Base-by-base conservation (phyloP, 2,329 filamentous ascomycete species). In the Pezicula carpinea region DNA sequence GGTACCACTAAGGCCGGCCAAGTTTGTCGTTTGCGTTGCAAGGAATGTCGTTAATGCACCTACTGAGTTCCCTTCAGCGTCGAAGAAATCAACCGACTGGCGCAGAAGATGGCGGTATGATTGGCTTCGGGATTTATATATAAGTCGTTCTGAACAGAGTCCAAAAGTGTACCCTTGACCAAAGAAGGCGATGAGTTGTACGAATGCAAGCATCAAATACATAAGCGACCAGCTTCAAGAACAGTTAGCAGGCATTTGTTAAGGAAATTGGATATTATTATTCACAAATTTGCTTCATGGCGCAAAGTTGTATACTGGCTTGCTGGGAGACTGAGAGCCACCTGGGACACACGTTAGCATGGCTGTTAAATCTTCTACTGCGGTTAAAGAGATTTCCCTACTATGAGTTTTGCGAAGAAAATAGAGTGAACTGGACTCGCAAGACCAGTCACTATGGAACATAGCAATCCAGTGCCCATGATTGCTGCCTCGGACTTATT, bases 21-120 rank as follows among this genome's bases (percentile, higher is more conserved):
- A 64, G 1, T 69, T 68, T 64, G 89, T 85, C 22, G 96, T 75
- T 59, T 92, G 83, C 0, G 89, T 95, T 0, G 90, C 90, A 6
- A 96, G 71, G 68, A 93, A 91, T 0, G 85, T 87, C 0, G 89
- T 95, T 57, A 97, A 71, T 1, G 89, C 85, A 52, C 92, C 92
- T 3, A 88, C 83, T 5, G 86, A 89, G 64, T 96, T 95, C 65
- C 91, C 84, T 53, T 92, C 86, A 34, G 75, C 75, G 65, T 96
- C 92, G 59, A 95, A 97, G 66, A 91, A 96, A 23, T 81, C 72
- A 47, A 96, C 89, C 53, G 96, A 90, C 67, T 96, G 91, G 53
- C 89, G 87, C 43, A 96, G 79, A 69, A 96, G 88, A 26, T 83
- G 75, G 17, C 89, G 78, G 72, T 96, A 96, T 4, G 89, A 85